Evolutionary conservation across 495 filamentous ascomycete genomes (phyloP), one percentile per base, ranked within the genome.

Genomic region (Cetradonia linearis): DNA sequence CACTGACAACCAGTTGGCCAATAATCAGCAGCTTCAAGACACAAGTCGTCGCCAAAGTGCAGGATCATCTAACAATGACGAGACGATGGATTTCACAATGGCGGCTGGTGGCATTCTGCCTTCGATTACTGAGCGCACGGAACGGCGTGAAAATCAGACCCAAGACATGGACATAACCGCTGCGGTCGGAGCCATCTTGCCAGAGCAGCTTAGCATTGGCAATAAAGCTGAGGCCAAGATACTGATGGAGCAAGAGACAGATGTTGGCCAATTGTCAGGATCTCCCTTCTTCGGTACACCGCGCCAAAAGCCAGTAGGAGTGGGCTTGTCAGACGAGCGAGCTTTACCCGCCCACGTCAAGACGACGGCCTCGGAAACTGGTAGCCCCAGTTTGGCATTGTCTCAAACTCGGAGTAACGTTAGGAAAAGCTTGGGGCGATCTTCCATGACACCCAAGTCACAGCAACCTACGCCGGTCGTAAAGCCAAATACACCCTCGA

Each of bases 81-180:
- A 72, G 65, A 76, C 77, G 8, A 88, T 89, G 86, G 86, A 89
- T 50, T 86, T 89, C 71, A 90, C 87, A 7, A 73, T 82, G 37
- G 84, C 85, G 0, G 72, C 89, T 63, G 87, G 88, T 42, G 80
- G 83, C 3, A 89, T 91, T 55, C 69, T 87, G 44, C 71, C 77
- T 27, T 61, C 70, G 6, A 65, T 68, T 18, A 60, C 67, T 30
- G 70, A 74, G 52, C 68, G 69, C 50, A 65, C 72, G 7, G 74
- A 76, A 58, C 66, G 60, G 3, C 56, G 63, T 16, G 79, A 81
- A 23, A 71, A 67, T 37, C 76, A 81, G 63, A 83, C 77, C 6
- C 71, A 74, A 67, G 79, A 74, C 5, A 85, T 83, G 81, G 80
- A 83, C 60, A 77, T 83, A 59, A 84, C 81, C n/a, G 73, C 71